phyloP scores from a whole-genome alignment of 495 filamentous ascomycete species.

The Xylaria acuta region DNA sequence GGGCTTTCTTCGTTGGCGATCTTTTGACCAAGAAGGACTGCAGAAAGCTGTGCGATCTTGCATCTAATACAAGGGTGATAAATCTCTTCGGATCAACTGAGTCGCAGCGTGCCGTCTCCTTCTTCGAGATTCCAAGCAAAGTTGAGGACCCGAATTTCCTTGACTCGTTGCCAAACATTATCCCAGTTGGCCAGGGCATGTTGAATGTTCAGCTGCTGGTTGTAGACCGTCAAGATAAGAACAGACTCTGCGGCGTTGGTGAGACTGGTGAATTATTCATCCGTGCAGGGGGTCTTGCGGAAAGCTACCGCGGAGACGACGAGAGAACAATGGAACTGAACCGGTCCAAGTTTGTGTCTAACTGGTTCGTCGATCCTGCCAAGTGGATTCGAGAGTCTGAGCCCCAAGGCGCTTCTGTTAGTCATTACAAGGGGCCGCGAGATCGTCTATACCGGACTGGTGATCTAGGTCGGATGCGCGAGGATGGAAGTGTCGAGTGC shows the following conservation, averaged over 20 bases:
- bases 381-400: constrained; percentile 44
- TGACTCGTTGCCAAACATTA: constrained; percentile 75
- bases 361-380: constrained; percentile 84
- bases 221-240: constrained; percentile 78
- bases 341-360: constrained; percentile 90
- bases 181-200: constrained; percentile 91
- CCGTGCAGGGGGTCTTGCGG: constrained; percentile 69
- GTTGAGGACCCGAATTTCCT: constrained; percentile 70
- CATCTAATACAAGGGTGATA: constrained; percentile 78
- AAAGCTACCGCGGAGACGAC: too few relatives aligned
- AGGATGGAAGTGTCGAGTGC: constrained; percentile 72
- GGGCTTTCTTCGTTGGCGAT: constrained; percentile 94
- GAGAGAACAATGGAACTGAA: too few relatives aligned
- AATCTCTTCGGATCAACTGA: constrained; percentile 96
- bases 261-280: constrained; percentile 90
- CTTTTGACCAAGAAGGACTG: constrained; percentile 88
- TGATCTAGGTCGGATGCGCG: constrained; percentile 77
- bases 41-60: constrained; percentile 75
- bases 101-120: constrained; percentile 39
- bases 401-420: constrained; percentile 78
- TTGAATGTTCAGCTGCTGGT: constrained; percentile 91
- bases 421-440: constrained; percentile 82
- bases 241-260: constrained; percentile 76
- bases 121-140: constrained; percentile 80
- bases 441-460: constrained; percentile 88